A percentile compares a stretch with the other conserved stretches of the same genome.
Evolutionary conservation across 176 grass and related monocot genomes (phyloP).

Genomic region (Alopecurus myosuroides): DNA sequence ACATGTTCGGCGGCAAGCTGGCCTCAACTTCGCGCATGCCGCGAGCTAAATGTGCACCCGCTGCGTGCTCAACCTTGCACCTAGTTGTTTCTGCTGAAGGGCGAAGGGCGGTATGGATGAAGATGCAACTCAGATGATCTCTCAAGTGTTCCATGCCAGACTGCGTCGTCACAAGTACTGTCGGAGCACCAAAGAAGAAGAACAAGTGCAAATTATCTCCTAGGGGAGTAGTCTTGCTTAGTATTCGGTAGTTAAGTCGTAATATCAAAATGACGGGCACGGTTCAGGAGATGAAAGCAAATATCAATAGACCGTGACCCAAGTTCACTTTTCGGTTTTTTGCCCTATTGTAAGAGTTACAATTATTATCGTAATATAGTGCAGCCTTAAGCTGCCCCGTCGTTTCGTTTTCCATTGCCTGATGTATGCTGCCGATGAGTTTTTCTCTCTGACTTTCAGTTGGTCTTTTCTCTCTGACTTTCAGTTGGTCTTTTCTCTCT

Average conservation of each 20-base stretch:
- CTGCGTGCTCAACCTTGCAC: background rate
- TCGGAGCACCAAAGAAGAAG: background rate
- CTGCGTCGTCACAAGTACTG: background rate
- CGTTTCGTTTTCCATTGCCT: background rate
- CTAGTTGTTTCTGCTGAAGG: background rate
- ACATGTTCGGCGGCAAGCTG: slow-evolving; percentile 49
- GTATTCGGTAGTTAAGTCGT: background rate
- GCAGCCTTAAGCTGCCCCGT: background rate
- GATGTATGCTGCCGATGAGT: background rate
- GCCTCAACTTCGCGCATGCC: slow-evolving; percentile 35
- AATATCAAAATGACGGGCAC: background rate
- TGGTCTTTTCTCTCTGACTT: background rate
- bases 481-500: background rate
- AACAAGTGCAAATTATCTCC: background rate
- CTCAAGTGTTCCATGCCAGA: background rate
- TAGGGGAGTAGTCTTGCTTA: background rate
- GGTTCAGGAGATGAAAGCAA: background rate
- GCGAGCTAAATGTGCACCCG: background rate
- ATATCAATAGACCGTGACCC: background rate
- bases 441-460: background rate
- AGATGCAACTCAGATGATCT: background rate
- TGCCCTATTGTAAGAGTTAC: background rate
- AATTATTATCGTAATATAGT: background rate
- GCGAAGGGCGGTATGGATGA: background rate
- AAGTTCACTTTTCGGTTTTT: slow-evolving; percentile 6